phyloP scores from a whole-genome alignment of 2,329 filamentous ascomycete genomes.

The Aspergillus aculeatinus region DNA sequence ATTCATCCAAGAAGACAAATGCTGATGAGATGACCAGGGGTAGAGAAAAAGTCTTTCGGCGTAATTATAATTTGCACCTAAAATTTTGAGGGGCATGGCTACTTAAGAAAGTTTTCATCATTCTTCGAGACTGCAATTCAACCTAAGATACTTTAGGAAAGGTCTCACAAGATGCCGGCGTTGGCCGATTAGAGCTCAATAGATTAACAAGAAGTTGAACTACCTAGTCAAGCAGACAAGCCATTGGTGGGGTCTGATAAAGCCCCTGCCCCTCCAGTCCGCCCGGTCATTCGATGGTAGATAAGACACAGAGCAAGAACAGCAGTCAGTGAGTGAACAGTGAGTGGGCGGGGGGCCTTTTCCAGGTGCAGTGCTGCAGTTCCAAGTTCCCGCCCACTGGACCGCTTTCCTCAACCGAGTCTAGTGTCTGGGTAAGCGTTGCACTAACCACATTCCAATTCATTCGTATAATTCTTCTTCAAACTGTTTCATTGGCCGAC shows the following conservation, averaged over 20 bases:
- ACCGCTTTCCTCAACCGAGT: not conserved
- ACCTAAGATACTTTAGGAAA: conserved; percentile 2
- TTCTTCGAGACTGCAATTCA: not conserved
- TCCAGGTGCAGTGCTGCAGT: no score
- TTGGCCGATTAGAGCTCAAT: not conserved
- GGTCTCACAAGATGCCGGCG: not conserved
- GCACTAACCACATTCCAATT: not conserved
- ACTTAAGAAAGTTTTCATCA: not conserved
- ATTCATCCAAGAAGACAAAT: not conserved
- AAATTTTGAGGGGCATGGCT: not conserved
- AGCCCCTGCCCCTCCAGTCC: not conserved
- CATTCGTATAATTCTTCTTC: not conserved
- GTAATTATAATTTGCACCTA: not conserved
- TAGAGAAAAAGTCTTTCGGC: not conserved
- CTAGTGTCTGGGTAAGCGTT: not conserved
- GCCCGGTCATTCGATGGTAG: not conserved
- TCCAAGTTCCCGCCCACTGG: not conserved
- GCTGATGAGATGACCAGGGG: not conserved
- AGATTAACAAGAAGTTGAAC: not conserved
- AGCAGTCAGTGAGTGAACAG: not conserved
- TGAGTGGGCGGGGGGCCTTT: not conserved
- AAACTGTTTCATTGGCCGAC: no score
- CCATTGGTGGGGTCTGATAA: no score
- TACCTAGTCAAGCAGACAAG: not conserved
- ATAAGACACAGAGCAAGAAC: not conserved